Percentiles rank a stretch among this genome's conserved stretches.
These are phyloP conservation scores for Magnaporthiopsis incrustans DNA, from an alignment of 2,329 filamentous ascomycete genomes.

Conservation along the genomic window DNA sequence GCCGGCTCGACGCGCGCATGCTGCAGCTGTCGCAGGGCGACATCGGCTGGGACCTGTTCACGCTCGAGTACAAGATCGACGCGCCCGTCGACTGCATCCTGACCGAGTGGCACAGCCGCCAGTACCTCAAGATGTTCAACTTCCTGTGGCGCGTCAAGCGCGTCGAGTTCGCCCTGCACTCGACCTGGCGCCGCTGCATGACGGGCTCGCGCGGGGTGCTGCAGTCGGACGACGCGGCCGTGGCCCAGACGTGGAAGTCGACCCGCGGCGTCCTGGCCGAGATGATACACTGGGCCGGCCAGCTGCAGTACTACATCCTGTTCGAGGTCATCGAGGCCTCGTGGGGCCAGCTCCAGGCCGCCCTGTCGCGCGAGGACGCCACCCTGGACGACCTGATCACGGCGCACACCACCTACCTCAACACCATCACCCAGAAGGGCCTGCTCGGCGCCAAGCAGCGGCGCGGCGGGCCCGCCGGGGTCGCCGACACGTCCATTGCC, in stretches of 20 bases:
- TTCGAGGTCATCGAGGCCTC: constrained; percentile 97
- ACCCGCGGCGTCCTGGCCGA: constrained; percentile 85
- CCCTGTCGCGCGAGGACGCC: constrained; percentile 70
- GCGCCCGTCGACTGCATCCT: constrained; percentile 95
- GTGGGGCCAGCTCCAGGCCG: constrained; percentile 82
- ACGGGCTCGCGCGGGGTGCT: constrained; percentile 90
- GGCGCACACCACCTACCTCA: constrained; percentile 84
- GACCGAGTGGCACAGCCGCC: constrained; percentile 87
- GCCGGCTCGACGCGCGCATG: constrained; percentile 94
- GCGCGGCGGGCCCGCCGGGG: constrained; percentile 25
- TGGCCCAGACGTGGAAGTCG: constrained; percentile 78
- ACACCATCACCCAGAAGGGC: constrained; percentile 92
- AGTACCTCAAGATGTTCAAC: constrained; percentile 99
- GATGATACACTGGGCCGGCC: constrained; percentile 97
- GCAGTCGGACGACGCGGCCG: constrained; percentile 58
- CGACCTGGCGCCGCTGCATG: constrained; percentile 92
- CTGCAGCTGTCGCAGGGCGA: constrained; percentile 92
- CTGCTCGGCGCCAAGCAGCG: constrained; percentile 65
- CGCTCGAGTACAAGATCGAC: constrained; percentile 96
- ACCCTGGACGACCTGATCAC: constrained; percentile 93
- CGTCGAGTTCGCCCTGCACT: constrained; percentile 86
- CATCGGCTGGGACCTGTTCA: constrained; percentile 99
- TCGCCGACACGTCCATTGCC: constrained; percentile 28
- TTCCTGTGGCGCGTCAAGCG: constrained; percentile 98
- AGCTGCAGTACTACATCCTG: constrained; percentile 96